A percentile compares a stretch with the other conserved stretches of the same genome.
phyloP scores from a whole-genome alignment of 306 rosid genomes.

The Gastrolobium bilobum region DNA sequence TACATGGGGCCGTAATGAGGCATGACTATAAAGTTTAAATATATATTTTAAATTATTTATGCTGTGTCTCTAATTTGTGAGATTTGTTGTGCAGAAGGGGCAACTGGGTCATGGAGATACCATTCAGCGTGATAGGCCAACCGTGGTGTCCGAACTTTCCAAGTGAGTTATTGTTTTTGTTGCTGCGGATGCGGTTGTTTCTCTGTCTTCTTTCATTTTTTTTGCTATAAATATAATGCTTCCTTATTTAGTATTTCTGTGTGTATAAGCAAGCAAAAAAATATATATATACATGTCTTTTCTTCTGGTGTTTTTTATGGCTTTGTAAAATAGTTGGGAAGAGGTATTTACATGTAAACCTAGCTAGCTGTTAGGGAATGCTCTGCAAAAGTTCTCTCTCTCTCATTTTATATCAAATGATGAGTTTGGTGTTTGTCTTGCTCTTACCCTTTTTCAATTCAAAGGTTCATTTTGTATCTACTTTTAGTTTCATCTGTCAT shows the following conservation, averaged over 20 bases:
- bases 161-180: constrained; percentile 66
- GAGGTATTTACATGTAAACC: background rate
- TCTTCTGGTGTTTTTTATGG: constrained; percentile 1
- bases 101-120: constrained; percentile 97
- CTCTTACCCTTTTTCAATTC: background rate
- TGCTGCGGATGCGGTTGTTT: background rate
- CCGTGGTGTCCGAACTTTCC: constrained; percentile 92
- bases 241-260: background rate
- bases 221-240: background rate
- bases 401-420: background rate
- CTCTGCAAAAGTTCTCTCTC: background rate
- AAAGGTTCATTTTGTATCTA: constrained; percentile 7
- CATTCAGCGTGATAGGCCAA: constrained; percentile 96
- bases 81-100: constrained; percentile 78
- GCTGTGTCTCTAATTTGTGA: constrained; percentile 26
- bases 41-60: background rate
- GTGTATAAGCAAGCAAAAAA: background rate
- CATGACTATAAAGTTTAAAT: constrained; percentile 44
- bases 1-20: constrained; percentile 99
- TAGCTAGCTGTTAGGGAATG: background rate
- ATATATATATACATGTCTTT: background rate
- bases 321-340: background rate
- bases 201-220: background rate
- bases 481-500: background rate
- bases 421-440: background rate